Conservation (phyloP, 305 asterid genomes). For the Galium porrigens region DNA sequence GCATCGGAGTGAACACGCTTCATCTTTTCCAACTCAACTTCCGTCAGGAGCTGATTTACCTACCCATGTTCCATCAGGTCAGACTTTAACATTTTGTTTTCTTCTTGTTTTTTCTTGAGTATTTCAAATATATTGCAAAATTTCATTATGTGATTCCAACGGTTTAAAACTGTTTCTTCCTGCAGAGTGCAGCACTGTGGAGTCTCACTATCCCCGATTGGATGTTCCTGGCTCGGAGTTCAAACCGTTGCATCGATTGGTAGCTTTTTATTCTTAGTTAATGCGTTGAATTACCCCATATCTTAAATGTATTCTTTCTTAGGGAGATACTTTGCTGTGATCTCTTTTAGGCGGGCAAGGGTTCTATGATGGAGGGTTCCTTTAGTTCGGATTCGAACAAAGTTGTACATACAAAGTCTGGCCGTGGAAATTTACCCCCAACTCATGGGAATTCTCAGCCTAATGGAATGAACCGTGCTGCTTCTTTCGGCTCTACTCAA, state of each 20-base stretch:
- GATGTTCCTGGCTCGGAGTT: constrained; percentile 63
- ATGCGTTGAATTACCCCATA: constrained; percentile 1
- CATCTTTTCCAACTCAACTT: constrained; percentile 70
- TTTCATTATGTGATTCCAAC: constrained; percentile 4
- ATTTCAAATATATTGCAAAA: background rate
- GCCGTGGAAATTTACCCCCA: constrained; percentile 33
- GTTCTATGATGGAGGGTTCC: constrained; percentile 21
- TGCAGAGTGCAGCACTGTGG: constrained; percentile 59
- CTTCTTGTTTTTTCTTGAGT: too few species aligned
- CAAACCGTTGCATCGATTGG: constrained; percentile 56
- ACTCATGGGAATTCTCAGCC: constrained; percentile 29
- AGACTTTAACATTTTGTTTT: background rate
- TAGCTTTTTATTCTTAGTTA: constrained; percentile 17
- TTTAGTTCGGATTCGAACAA: constrained; percentile 19
- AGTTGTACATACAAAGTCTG: constrained; percentile 27
- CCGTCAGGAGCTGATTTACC: constrained; percentile 91
- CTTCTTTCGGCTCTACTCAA: constrained; percentile 44
- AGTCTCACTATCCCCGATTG: constrained; percentile 62
- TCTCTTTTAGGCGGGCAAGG: constrained; percentile 41
- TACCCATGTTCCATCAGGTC: constrained; percentile 60
- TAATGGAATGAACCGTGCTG: constrained; percentile 32
- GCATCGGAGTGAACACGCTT: constrained; percentile 38
- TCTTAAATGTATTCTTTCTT: background rate
- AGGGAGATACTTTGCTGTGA: background rate
- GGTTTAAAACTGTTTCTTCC: constrained; percentile 3